Evolutionary conservation across 257 asterid species (phyloP).

Genomic region (Haberlea rhodopensis): DNA sequence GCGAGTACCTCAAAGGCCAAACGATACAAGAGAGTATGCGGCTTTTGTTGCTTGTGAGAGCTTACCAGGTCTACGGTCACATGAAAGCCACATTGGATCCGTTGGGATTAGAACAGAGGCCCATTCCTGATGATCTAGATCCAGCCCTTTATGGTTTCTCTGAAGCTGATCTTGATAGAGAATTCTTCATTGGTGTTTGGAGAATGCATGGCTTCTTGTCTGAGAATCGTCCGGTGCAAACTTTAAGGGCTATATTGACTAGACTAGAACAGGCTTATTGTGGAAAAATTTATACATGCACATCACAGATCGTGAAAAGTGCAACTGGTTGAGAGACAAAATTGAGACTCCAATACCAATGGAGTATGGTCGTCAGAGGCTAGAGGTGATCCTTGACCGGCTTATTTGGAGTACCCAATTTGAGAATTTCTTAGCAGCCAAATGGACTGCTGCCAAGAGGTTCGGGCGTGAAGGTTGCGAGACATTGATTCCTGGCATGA

Average conservation of each 20-base stretch:
- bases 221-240: too few relatives aligned
- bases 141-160: slow-evolving; percentile 85
- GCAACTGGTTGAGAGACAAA: slow-evolving; percentile 65
- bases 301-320: slow-evolving; percentile 84
- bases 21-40: slow-evolving; percentile 98
- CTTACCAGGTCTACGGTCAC: slow-evolving; percentile 96
- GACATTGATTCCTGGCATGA: slow-evolving; percentile 96
- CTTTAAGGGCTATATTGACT: too few relatives aligned
- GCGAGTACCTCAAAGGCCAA: slow-evolving; percentile 87
- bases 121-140: slow-evolving; percentile 83
- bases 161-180: slow-evolving; percentile 93
- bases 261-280: slow-evolving; percentile 96
- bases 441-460: slow-evolving; percentile 91
- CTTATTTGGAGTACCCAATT: too few relatives aligned
- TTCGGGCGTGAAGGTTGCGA: slow-evolving; percentile 98
- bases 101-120: too few relatives aligned
- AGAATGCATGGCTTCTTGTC: too few relatives aligned
- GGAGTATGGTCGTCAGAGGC: too few relatives aligned
- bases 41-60: slow-evolving; percentile 82
- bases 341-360: too few relatives aligned
- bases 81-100: too few relatives aligned
- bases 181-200: too few relatives aligned
- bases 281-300: slow-evolving; percentile 91
- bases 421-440: too few relatives aligned
- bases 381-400: slow-evolving; percentile 86